Conservation (phyloP, 345 rosid species). For the Euphorbia peplus region DNA sequence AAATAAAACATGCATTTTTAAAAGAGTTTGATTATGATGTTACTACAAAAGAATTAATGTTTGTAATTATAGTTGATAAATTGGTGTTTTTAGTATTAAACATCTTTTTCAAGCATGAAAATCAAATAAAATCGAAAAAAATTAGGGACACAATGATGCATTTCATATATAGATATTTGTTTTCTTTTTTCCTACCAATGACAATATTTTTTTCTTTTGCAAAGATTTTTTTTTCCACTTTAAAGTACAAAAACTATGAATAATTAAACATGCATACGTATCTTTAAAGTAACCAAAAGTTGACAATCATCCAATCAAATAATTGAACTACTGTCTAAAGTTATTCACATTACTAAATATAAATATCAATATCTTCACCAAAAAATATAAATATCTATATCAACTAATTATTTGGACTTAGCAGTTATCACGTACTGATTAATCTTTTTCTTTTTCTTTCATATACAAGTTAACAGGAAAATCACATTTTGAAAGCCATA, state of each 20-base stretch:
- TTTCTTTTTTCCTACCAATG: neutral
- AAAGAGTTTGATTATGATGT: too few relatives aligned
- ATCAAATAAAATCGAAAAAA: neutral
- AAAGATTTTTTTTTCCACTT: neutral
- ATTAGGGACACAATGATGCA: too few relatives aligned
- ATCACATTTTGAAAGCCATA: neutral
- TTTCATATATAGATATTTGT: neutral
- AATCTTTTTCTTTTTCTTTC: neutral
- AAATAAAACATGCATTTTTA: too few relatives aligned
- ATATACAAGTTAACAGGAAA: neutral
- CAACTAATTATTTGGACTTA: neutral
- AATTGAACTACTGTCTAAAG: neutral
- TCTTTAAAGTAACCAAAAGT: slow-evolving; percentile 14
- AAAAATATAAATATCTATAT: neutral
- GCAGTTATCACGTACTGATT: neutral
- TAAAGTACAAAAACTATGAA: neutral
- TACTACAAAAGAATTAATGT: too few relatives aligned
- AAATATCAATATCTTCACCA: neutral
- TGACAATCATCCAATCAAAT: neutral
- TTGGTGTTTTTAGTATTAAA: too few relatives aligned
- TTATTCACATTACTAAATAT: neutral
- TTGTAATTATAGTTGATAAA: too few relatives aligned
- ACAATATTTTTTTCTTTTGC: neutral
- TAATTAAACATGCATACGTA: slow-evolving; percentile 1
- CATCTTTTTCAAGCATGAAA: neutral